Percentiles rank a stretch among this genome's conserved stretches.
phyloP scores from a whole-genome alignment of 2,329 filamentous ascomycete species.

The Scedosporium boydii region DNA sequence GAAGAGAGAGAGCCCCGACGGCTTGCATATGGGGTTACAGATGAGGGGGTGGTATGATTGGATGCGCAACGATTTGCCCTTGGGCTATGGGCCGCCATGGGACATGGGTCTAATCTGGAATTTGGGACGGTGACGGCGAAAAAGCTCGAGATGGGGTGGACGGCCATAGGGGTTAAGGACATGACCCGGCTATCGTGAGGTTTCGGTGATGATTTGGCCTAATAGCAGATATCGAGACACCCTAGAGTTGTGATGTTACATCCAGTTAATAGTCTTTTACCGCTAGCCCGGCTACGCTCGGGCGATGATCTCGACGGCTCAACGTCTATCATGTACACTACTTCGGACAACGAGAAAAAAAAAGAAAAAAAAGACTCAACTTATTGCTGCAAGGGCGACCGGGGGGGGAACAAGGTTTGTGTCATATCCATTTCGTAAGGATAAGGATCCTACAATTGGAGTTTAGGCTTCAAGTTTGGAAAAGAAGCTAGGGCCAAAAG shows the following conservation, averaged over 20 bases:
- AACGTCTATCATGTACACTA: too few species aligned
- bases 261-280: neutral
- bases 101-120: neutral
- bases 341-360: too few species aligned
- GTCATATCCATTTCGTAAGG: neutral
- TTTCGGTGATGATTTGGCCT: neutral
- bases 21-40: neutral
- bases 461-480: neutral
- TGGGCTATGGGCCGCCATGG: neutral
- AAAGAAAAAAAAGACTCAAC: too few species aligned
- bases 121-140: neutral
- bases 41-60: neutral
- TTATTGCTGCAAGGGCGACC: neutral
- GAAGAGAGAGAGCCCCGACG: neutral
- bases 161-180: neutral
- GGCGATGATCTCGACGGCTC: too few species aligned
- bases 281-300: too few species aligned
- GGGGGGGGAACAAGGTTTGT: neutral
- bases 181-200: neutral
- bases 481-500: neutral
- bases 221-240: neutral
- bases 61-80: neutral
- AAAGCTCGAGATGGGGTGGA: neutral
- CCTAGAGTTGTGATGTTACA: neutral
- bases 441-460: neutral